A percentile compares a stretch with the other conserved stretches of the same genome.
Evolutionary conservation across 2,329 filamentous ascomycete species (phyloP).

Genomic region (Curvularia verruculosa): DNA sequence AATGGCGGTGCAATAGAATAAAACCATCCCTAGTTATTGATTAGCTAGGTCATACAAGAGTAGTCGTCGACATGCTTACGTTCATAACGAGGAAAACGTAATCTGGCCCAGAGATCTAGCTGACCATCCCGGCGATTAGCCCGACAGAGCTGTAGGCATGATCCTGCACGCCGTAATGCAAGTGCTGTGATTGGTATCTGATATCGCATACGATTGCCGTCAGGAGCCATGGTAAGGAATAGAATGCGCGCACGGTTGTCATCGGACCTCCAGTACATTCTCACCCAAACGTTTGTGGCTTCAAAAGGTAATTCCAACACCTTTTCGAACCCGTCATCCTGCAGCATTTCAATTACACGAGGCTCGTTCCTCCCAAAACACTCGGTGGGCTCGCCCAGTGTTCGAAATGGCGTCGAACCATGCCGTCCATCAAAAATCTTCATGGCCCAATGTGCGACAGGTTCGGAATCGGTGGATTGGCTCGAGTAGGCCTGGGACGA

Average conservation of each 20-base stretch:
- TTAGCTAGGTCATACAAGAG: background rate
- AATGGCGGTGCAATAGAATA: constrained; percentile 63
- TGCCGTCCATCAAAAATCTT: constrained; percentile 53
- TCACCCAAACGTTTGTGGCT: constrained; percentile 53
- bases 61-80: constrained; percentile 44
- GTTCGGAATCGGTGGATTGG: constrained; percentile 43
- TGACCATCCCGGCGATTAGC: constrained; percentile 49
- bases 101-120: constrained; percentile 59
- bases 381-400: constrained; percentile 39
- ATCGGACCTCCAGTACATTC: constrained; percentile 58
- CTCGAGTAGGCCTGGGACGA: constrained; percentile 51
- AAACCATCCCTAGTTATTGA: constrained; percentile 56
- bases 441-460: constrained; percentile 52
- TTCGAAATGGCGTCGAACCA: constrained; percentile 46
- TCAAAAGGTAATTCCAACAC: constrained; percentile 56
- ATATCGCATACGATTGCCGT: constrained; percentile 50
- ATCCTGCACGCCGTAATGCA: constrained; percentile 50
- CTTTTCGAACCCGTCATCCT: constrained; percentile 50
- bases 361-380: constrained; percentile 48
- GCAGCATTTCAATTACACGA: constrained; percentile 42
- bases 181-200: constrained; percentile 60
- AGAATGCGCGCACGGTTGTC: constrained; percentile 62
- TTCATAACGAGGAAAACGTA: constrained; percentile 63
- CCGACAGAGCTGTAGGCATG: constrained; percentile 51
- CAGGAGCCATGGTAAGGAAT: constrained; percentile 54